phyloP scores from a whole-genome alignment of 768 basidiomycete genomes.

The Collybiopsis luxurians region DNA sequence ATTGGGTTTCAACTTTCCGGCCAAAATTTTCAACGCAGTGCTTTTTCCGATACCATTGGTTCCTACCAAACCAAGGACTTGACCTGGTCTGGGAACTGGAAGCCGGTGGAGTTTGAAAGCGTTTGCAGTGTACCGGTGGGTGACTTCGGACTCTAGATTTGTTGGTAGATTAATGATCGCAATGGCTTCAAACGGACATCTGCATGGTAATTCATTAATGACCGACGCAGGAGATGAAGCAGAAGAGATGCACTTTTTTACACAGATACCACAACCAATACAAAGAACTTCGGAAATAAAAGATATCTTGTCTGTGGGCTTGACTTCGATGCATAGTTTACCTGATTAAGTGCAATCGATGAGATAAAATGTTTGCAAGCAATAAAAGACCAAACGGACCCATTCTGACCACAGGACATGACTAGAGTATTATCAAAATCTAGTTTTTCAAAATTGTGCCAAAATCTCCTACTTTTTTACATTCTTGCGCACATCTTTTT shows the following conservation, averaged over 20 bases:
- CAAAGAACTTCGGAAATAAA: conserved; percentile 99
- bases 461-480: conserved; percentile 74
- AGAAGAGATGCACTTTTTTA: conserved; percentile 79
- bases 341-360: conserved; percentile 41
- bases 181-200: conserved; percentile 99
- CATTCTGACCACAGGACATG: conserved; percentile 98
- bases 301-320: conserved; percentile 92
- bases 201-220: conserved; percentile 24
- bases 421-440: conserved; percentile 35
- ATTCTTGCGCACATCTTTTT: conserved; percentile 95
- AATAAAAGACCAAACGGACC: conserved; percentile 42
- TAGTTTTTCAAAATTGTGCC: conserved; percentile 11
- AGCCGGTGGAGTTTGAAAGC: conserved; percentile 98
- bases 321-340: conserved; percentile 98
- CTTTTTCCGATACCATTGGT: conserved; percentile 99
- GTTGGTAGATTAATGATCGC: conserved; percentile 98
- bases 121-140: conserved; percentile 97
- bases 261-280: conserved; percentile 99
- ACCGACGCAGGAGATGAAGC: too few species aligned
- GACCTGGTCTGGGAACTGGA: conserved; percentile 94
- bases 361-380: not conserved
- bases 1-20: conserved; percentile 97
- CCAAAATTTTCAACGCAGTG: conserved; percentile 94
- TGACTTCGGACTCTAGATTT: conserved; percentile 92
- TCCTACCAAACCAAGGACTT: conserved; percentile 97